Evolutionary conservation across 495 filamentous ascomycete species (phyloP).

Genomic region (Talaromyces nanjingensis): DNA sequence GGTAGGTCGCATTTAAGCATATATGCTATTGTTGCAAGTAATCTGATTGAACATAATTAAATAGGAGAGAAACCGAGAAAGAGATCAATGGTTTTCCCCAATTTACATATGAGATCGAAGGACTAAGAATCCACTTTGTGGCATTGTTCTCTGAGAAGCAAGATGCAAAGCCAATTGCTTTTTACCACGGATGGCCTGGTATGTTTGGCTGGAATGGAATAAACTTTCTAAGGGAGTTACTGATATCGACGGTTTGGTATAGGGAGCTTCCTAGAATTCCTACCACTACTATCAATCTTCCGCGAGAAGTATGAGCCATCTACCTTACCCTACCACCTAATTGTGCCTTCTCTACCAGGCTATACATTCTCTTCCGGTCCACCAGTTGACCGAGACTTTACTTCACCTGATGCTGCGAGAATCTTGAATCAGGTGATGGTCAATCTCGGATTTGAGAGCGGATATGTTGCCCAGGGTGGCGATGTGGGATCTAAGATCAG

Average conservation of each 20-base stretch:
- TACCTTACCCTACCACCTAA: slow-evolving; percentile 50
- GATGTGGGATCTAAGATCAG: slow-evolving; percentile 48
- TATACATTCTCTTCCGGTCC: slow-evolving; percentile 41
- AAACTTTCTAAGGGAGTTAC: not conserved
- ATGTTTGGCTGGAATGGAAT: slow-evolving; percentile 1
- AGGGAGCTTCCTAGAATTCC: slow-evolving; percentile 53
- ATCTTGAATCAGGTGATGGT: slow-evolving; percentile 48
- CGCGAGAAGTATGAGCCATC: slow-evolving; percentile 38
- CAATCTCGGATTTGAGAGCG: slow-evolving; percentile 42
- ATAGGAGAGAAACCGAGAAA: slow-evolving; percentile 44
- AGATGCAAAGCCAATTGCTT: slow-evolving; percentile 54
- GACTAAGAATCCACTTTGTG: slow-evolving; percentile 52
- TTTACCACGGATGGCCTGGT: slow-evolving; percentile 60
- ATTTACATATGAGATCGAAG: slow-evolving; percentile 45
- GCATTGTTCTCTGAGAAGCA: slow-evolving; percentile 52
- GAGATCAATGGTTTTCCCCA: slow-evolving; percentile 60
- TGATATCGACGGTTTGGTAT: slow-evolving; percentile 4
- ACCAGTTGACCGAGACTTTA: slow-evolving; percentile 32
- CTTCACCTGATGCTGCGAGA: slow-evolving; percentile 23
- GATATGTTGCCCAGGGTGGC: slow-evolving; percentile 52
- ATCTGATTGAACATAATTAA: not conserved
- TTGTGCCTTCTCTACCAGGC: slow-evolving; percentile 51
- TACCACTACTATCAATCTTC: slow-evolving; percentile 30
- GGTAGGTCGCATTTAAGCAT: slow-evolving; percentile 20
- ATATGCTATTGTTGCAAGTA: not conserved